Evolutionary conservation across 345 rosid genomes (phyloP).

Genomic region (Cardamine resedifolia): DNA sequence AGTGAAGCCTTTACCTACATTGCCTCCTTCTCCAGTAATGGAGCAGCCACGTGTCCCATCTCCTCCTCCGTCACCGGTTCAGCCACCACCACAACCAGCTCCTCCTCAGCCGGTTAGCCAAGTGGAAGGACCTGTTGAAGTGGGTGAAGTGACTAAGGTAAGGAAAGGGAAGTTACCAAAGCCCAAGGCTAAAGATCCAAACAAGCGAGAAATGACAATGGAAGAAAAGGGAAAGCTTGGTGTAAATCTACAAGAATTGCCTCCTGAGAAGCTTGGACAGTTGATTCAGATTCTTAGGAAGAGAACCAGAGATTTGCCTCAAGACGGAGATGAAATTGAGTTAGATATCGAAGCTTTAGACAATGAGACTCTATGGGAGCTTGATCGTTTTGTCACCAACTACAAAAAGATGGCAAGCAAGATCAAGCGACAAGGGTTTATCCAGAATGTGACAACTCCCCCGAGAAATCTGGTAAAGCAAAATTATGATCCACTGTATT

Average conservation of each 20-base stretch:
- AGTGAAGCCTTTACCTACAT: slow-evolving; percentile 32
- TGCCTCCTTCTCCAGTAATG: slow-evolving; percentile 27
- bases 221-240: slow-evolving; percentile 77
- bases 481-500: not conserved
- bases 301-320: slow-evolving; percentile 65
- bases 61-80: slow-evolving; percentile 21
- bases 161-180: slow-evolving; percentile 51
- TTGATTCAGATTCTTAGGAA: slow-evolving; percentile 74
- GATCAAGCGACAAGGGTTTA: slow-evolving; percentile 64
- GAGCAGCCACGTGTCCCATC: slow-evolving; percentile 16
- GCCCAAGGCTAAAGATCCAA: slow-evolving; percentile 83
- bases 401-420: slow-evolving; percentile 81
- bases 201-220: slow-evolving; percentile 70
- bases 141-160: slow-evolving; percentile 47
- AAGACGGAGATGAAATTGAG: slow-evolving; percentile 85
- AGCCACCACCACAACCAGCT: slow-evolving; percentile 2
- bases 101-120: slow-evolving; percentile 19
- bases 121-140: slow-evolving; percentile 17
- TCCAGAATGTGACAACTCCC: slow-evolving; percentile 33
- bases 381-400: slow-evolving; percentile 77
- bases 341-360: slow-evolving; percentile 77
- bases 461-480: slow-evolving; percentile 29
- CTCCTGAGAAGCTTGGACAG: slow-evolving; percentile 81
- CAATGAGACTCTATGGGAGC: slow-evolving; percentile 79
- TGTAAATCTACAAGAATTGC: slow-evolving; percentile 66